Conservation (phyloP, 2,329 filamentous ascomycete genomes). For the Botrytis porri region DNA sequence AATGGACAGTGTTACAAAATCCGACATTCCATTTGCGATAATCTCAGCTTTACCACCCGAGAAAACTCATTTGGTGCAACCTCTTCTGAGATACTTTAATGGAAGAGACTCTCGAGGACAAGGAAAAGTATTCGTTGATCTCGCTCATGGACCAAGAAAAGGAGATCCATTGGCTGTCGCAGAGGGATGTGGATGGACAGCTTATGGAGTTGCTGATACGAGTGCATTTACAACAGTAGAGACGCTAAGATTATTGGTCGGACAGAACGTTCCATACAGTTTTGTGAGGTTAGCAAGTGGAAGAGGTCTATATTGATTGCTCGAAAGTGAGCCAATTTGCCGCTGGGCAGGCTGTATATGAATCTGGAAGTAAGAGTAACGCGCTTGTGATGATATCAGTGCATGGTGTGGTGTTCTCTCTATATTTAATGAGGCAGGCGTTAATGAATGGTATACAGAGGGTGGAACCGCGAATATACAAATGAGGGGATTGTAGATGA, state of each 20-base stretch:
- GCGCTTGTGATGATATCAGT: neutral
- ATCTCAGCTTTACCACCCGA: constrained; percentile 76
- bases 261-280: constrained; percentile 84
- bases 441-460: neutral
- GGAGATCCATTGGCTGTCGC: constrained; percentile 69
- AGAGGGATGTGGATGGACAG: constrained; percentile 71
- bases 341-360: neutral
- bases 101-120: constrained; percentile 24
- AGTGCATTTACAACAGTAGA: constrained; percentile 83
- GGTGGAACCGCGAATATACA: neutral
- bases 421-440: constrained; percentile 2
- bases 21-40: constrained; percentile 78
- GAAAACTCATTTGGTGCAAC: constrained; percentile 74
- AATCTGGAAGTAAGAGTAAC: neutral
- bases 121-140: constrained; percentile 74
- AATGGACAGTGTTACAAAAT: constrained; percentile 75
- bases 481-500: constrained; percentile 1
- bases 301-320: constrained; percentile 47
- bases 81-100: constrained; percentile 68
- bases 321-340: neutral
- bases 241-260: constrained; percentile 72
- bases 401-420: constrained; percentile 1
- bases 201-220: constrained; percentile 76
- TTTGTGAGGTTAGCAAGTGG: constrained; percentile 75
- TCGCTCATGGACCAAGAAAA: constrained; percentile 63